Conservation (phyloP, 2,329 filamentous ascomycete genomes). For the Colletotrichum neosansevieriae region DNA sequence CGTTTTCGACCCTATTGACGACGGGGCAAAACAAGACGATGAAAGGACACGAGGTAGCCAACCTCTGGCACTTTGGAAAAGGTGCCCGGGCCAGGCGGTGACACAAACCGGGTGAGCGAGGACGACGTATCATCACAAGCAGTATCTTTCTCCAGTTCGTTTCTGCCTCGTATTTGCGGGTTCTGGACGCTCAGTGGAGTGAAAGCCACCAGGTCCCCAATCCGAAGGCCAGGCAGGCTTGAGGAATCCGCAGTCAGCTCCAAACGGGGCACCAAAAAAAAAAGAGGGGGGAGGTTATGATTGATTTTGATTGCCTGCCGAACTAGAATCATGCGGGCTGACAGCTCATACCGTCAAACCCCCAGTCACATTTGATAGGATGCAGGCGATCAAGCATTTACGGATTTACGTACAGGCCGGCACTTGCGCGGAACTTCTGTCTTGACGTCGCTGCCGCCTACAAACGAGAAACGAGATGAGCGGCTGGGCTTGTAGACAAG, state of each 20-base stretch:
- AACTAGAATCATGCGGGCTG: constrained; percentile 16
- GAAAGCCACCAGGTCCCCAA: neutral
- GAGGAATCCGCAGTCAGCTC: neutral
- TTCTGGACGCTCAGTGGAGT: neutral
- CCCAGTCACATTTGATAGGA: neutral
- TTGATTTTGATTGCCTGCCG: neutral
- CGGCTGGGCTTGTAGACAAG: neutral
- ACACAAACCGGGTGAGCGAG: no score
- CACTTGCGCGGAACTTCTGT: neutral
- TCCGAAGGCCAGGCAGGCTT: neutral
- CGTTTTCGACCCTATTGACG: no score
- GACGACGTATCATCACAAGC: neutral
- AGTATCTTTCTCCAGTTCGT: no score
- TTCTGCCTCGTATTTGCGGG: neutral
- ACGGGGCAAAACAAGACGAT: no score
- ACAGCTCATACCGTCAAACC: neutral
- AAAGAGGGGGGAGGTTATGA: neutral
- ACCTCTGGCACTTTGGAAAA: no score
- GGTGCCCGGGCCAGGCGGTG: no score
- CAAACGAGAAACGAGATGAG: neutral
- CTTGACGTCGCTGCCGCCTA: neutral
- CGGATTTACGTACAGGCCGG: neutral
- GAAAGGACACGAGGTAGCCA: no score
- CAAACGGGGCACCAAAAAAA: no score
- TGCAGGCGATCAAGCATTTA: neutral